Conservation (phyloP, 768 basidiomycete species). For the Tylopilus rubrobrunneus region DNA sequence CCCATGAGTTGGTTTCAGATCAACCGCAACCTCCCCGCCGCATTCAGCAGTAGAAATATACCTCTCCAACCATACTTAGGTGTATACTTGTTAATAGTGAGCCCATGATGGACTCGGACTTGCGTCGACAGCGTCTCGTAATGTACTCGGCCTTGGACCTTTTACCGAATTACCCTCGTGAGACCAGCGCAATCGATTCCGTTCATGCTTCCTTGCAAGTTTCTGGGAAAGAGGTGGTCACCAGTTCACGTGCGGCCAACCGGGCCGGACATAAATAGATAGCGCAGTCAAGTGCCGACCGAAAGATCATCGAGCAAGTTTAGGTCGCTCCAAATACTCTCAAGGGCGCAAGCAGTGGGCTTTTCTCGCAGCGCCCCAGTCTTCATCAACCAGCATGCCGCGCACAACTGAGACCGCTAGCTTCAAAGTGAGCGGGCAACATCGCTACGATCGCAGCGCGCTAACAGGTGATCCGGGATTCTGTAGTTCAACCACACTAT, state of each 20-base stretch:
- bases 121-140: not conserved
- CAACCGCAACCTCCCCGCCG: constrained; percentile 5
- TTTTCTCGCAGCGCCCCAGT: not conserved
- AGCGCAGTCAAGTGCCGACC: not conserved
- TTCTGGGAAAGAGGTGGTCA: too few relatives aligned
- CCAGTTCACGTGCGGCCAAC: not conserved
- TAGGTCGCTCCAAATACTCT: not conserved
- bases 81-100: constrained; percentile 11
- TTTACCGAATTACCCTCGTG: too few relatives aligned
- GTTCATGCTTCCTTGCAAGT: too few relatives aligned
- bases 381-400: constrained; percentile 45
- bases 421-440: constrained; percentile 44
- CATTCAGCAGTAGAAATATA: constrained; percentile 9
- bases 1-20: constrained; percentile 36
- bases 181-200: too few relatives aligned
- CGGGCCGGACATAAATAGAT: constrained; percentile 14
- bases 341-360: constrained; percentile 1
- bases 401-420: constrained; percentile 60
- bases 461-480: not conserved
- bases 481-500: constrained; percentile 80
- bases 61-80: not conserved
- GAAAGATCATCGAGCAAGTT: not conserved
- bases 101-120: not conserved
- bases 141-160: not conserved
- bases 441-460: not conserved